Base-by-base conservation (phyloP, 2,329 filamentous ascomycete species). In the Pezizomycotina sp. region DNA sequence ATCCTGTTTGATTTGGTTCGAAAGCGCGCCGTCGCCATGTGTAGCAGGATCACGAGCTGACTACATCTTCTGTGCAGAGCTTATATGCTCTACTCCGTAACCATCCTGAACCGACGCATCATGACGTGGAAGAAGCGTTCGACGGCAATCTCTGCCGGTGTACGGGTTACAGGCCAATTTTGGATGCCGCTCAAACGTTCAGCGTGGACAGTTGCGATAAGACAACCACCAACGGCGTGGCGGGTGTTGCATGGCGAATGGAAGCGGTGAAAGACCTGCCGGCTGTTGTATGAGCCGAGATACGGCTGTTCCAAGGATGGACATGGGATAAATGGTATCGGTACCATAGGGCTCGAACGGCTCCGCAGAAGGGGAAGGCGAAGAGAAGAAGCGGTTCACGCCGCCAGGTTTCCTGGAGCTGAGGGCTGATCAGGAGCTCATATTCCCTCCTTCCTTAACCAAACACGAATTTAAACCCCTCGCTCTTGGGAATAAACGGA, bases 71-170 rank as follows among this genome's bases (percentile, higher is more conserved):
- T 28, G 12, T 8, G 13, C 41, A 68, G 80, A 93, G 84, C 56
- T 59, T 95, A 37, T 98, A 98, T 57, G 89, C 89, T 4, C 65
- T 95, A 27, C 64, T 98, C 20, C 70, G 89, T 42, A 95, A 95
- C 53, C 78, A 84, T 48, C 65, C 74, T 3, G 65, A 66, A 13
- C 84, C 86, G 0, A 74, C 72, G 2, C 72, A 86, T 52, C 71
- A 81, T 48, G 80, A 91, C 19, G 68, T 95, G 21, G 89, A 98
- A 58, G 89, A 95, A 60, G 84, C 86, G 0, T 95, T 95, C 52
- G 89, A 98, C 56, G 89, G 89, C 0, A 98, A 98, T 48, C 61
- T 95, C 18, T 98, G 89, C 55, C 71, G 89, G 34, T 98, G 89
- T 58, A 98, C 89, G 0, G 89, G 89, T 4, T 98, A 98, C 54